phyloP scores from a whole-genome alignment of 257 asterid species.

The Dorcoceras hygrometricum region DNA sequence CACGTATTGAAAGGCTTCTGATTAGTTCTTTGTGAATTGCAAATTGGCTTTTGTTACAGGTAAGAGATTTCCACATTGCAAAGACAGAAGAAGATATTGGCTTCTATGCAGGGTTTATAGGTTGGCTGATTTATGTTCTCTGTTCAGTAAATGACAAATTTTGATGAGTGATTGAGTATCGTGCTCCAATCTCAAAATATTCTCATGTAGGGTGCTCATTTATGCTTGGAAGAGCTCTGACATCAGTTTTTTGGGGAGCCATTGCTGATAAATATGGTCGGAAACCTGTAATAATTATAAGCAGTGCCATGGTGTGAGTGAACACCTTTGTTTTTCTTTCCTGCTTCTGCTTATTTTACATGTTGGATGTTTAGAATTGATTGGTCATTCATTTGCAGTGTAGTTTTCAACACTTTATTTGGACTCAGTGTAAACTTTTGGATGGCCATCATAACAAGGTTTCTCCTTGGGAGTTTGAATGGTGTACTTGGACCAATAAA shows the following conservation, averaged over 20 bases:
- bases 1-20: background rate
- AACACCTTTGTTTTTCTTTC: background rate
- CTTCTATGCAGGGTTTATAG: constrained; percentile 70
- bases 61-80: constrained; percentile 71
- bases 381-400: constrained; percentile 42
- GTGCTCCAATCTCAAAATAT: background rate
- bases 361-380: constrained; percentile 5
- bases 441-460: constrained; percentile 77
- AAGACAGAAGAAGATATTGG: constrained; percentile 73
- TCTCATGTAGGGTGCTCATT: constrained; percentile 51
- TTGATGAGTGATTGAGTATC: constrained; percentile 3
- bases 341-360: background rate
- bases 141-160: background rate
- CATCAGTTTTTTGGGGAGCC: constrained; percentile 66
- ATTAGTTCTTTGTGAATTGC: constrained; percentile 9
- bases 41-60: constrained; percentile 32
- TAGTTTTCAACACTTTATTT: constrained; percentile 73
- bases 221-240: constrained; percentile 76
- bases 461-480: constrained; percentile 71
- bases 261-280: constrained; percentile 73
- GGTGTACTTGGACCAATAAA: constrained; percentile 78
- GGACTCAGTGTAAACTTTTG: constrained; percentile 70
- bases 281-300: constrained; percentile 62
- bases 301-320: constrained; percentile 59
- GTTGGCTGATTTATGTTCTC: constrained; percentile 28